Evolutionary conservation across 2,329 filamentous ascomycete species (phyloP).

Genomic region (Laburnicola sp.): DNA sequence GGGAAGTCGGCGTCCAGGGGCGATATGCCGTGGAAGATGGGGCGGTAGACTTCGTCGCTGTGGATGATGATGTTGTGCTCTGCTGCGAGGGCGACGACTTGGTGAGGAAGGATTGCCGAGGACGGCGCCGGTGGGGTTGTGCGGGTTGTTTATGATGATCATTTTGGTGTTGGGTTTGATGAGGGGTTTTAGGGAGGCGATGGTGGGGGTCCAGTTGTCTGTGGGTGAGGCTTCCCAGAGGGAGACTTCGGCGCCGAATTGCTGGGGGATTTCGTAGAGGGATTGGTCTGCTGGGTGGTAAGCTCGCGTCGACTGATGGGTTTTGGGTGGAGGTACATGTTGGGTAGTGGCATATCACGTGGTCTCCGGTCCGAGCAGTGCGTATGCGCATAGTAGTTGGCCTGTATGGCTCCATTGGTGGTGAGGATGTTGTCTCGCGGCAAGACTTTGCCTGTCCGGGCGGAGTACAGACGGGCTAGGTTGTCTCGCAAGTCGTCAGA

Average conservation of each 20-base stretch:
- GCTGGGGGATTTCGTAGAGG: conserved; percentile 73
- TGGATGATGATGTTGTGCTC: conserved; percentile 68
- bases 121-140: conserved; percentile 78
- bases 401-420: conserved; percentile 77
- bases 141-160: conserved; percentile 73
- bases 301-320: not conserved
- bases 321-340: conserved; percentile 58
- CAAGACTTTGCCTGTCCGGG: conserved; percentile 53
- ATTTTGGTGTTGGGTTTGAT: conserved; percentile 73
- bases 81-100: conserved; percentile 66
- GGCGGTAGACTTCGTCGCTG: conserved; percentile 81
- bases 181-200: conserved; percentile 66
- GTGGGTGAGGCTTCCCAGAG: conserved; percentile 71
- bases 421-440: conserved; percentile 69
- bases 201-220: conserved; percentile 67
- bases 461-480: conserved; percentile 67
- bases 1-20: conserved; percentile 59
- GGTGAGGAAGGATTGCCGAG: conserved; percentile 64
- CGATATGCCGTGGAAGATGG: conserved; percentile 72
- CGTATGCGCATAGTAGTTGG: conserved; percentile 83
- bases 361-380: conserved; percentile 72
- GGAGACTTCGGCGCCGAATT: conserved; percentile 74
- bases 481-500: conserved; percentile 65
- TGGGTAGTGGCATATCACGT: conserved; percentile 84
- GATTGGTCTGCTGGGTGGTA: conserved; percentile 58